A percentile compares a stretch with the other conserved stretches of the same genome.
These are phyloP conservation scores for Boletus albobrunnescens DNA, from an alignment of 1,284 basidiomycete species.

Conservation along the genomic window DNA sequence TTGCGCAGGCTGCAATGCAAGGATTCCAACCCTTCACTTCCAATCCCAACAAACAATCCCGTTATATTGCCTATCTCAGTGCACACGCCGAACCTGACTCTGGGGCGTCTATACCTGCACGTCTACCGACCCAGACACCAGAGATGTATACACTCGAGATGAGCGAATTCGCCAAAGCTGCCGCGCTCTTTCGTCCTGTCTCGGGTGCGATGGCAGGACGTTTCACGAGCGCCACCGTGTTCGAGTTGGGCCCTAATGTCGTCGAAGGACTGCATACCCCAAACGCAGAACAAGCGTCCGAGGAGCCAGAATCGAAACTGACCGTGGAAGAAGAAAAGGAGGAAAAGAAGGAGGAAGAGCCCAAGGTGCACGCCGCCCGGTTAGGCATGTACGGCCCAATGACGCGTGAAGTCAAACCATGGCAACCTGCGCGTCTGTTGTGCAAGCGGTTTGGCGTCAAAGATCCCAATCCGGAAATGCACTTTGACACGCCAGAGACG, in stretches of 20 bases:
- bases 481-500: constrained; percentile 20
- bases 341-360: constrained; percentile 58
- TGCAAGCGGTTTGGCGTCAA: constrained; percentile 95
- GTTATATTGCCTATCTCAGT: constrained; percentile 80
- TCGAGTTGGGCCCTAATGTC: constrained; percentile 61
- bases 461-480: constrained; percentile 61
- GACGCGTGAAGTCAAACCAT: constrained; percentile 71
- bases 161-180: constrained; percentile 81
- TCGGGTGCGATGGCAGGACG: constrained; percentile 89
- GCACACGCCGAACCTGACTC: constrained; percentile 57
- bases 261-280: constrained; percentile 75
- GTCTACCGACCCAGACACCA: constrained; percentile 51
- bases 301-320: constrained; percentile 31
- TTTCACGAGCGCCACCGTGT: constrained; percentile 75
- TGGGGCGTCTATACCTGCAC: constrained; percentile 41
- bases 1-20: constrained; percentile 81
- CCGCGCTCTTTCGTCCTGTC: constrained; percentile 88
- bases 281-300: constrained; percentile 33
- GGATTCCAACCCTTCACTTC: constrained; percentile 89
- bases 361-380: constrained; percentile 76
- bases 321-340: constrained; percentile 44
- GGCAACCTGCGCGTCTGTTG: constrained; percentile 78
- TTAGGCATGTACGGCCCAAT: constrained; percentile 85
- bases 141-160: constrained; percentile 82
- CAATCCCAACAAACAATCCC: constrained; percentile 75